phyloP scores from a whole-genome alignment of 192 early-diverging fungal species.

The Coemansia asiatica region DNA sequence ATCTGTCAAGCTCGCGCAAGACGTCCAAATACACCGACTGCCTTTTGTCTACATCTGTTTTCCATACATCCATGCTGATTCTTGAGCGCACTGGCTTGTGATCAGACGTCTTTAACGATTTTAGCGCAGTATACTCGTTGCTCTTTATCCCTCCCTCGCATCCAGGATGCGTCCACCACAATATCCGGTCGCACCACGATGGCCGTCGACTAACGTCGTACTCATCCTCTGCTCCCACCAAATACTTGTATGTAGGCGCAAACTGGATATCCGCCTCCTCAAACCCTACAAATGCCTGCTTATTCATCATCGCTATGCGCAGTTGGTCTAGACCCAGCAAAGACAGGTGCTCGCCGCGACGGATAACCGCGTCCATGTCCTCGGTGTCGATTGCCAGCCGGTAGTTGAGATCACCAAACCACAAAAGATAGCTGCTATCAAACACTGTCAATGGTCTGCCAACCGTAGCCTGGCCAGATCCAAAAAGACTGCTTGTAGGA shows the following conservation, averaged over 20 bases:
- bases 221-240: slow-evolving; percentile 72
- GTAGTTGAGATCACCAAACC: slow-evolving; percentile 97
- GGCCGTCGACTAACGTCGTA: slow-evolving; percentile 88
- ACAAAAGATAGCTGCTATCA: slow-evolving; percentile 76
- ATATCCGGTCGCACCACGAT: slow-evolving; percentile 91
- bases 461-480: not conserved
- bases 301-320: slow-evolving; percentile 59
- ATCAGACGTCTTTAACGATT: slow-evolving; percentile 55
- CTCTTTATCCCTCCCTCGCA: slow-evolving; percentile 37
- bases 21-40: slow-evolving; percentile 62
- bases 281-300: slow-evolving; percentile 81
- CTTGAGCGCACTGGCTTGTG: slow-evolving; percentile 88
- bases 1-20: slow-evolving; percentile 71
- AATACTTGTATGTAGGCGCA: slow-evolving; percentile 91
- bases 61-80: slow-evolving; percentile 67
- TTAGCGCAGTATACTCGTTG: slow-evolving; percentile 19
- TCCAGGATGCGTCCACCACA: slow-evolving; percentile 73
- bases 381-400: slow-evolving; percentile 69
- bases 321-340: slow-evolving; percentile 87
- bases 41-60: slow-evolving; percentile 59
- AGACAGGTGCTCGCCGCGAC: slow-evolving; percentile 58
- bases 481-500: slow-evolving; percentile 3
- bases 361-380: slow-evolving; percentile 60
- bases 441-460: slow-evolving; percentile 57
- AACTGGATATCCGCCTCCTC: slow-evolving; percentile 78